Evolutionary conservation across 2,329 filamentous ascomycete species (phyloP), one percentile per base, ranked within the genome.

Genomic region (Ophiostoma angusticollis): DNA sequence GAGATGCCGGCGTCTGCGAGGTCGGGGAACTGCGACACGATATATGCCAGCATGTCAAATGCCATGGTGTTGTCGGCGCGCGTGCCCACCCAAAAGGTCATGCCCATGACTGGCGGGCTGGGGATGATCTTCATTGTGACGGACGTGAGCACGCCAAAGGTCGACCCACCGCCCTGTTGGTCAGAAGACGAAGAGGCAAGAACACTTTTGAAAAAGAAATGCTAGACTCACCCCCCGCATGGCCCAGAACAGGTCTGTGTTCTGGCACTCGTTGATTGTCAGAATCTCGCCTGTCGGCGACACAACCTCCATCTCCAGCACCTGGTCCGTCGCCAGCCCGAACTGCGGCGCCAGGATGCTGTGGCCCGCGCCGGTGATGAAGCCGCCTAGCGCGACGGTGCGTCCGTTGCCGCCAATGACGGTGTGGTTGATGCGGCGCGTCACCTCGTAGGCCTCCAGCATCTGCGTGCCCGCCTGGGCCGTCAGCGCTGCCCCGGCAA

Each of bases 161-260:
- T 78, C 16, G 67, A 69, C 2, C 70, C 72, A 3, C 73, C 72
- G 6, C 72, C 72, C n/a, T n/a, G n/a, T n/a, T n/a, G n/a, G n/a
- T n/a, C n/a, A n/a, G n/a, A n/a, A n/a, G n/a, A n/a, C n/a, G n/a
- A n/a, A n/a, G n/a, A n/a, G n/a, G n/a, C n/a, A n/a, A n/a, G n/a
- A n/a, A n/a, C n/a, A n/a, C n/a, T n/a, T n/a, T n/a, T n/a, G n/a
- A n/a, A n/a, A n/a, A n/a, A n/a, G n/a, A n/a, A n/a, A n/a, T n/a
- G n/a, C n/a, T n/a, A n/a, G n/a, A n/a, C n/a, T n/a, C n/a, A n/a
- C n/a, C 8, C 74, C 74, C 42, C 69, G 58, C 45, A 78, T 60
- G 0, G 76, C 76, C 76, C 75, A 81, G 52, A 77, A 80, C 1
- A 81, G 54, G 39, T 80, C 74, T 0, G 56, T 41, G 39, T 78